Conservation (phyloP, 208 protist species). For the Chromosphaera perkinsii region DNA sequence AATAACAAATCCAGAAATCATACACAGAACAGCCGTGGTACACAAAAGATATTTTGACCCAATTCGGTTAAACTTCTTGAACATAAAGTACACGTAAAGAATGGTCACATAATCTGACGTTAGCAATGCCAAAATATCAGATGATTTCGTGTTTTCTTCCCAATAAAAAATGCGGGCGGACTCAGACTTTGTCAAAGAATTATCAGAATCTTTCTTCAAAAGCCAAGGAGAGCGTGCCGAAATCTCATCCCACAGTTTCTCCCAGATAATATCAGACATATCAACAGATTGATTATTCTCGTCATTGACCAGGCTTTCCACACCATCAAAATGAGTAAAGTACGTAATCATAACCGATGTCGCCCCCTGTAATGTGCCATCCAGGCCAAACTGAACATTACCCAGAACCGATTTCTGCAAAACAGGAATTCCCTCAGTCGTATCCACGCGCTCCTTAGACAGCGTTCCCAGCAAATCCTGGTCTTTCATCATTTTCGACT, state of each 20-base stretch:
- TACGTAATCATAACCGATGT: no score
- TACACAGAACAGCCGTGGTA: background rate
- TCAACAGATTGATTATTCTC: background rate
- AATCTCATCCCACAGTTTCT: background rate
- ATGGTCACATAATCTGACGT: conserved; percentile 15
- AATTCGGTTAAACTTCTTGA: conserved; percentile 1
- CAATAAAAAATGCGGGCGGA: conserved; percentile 1
- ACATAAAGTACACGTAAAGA: conserved; percentile 19
- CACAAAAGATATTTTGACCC: conserved; percentile 23
- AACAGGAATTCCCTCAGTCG: background rate
- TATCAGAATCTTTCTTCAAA: background rate
- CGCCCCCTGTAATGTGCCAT: no score
- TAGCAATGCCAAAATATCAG: conserved; percentile 10
- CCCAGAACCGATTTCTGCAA: no score
- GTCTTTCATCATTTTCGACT: background rate
- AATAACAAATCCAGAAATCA: background rate
- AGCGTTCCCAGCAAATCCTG: background rate
- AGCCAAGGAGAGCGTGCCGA: background rate
- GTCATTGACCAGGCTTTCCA: background rate
- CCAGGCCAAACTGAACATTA: no score
- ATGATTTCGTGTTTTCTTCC: conserved; percentile 10
- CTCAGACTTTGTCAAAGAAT: background rate
- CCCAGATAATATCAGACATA: background rate
- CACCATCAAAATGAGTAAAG: no score
- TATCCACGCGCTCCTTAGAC: background rate